A percentile compares a stretch with the other conserved stretches of the same genome.
These are phyloP conservation scores for Marvania coccoides DNA, from an alignment of 139 green algal species.

Conservation along the genomic window DNA sequence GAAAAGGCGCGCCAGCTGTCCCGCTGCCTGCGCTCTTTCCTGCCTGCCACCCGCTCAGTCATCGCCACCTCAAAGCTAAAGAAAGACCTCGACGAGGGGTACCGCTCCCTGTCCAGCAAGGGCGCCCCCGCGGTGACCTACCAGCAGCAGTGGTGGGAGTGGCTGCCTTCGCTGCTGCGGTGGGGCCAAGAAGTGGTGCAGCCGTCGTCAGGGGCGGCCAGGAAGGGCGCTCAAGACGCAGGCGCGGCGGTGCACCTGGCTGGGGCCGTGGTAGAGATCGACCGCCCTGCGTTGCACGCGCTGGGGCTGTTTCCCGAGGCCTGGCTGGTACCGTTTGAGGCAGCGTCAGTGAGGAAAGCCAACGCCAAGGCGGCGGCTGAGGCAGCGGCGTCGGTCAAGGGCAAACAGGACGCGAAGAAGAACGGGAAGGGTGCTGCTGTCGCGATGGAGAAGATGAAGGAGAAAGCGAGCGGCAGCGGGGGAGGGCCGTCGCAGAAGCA, in stretches of 20 bases:
- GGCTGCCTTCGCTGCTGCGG: background rate
- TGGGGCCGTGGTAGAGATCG: conserved; percentile 3
- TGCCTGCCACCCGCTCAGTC: background rate
- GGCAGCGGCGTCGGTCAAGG: background rate
- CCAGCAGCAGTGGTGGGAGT: conserved; percentile 1
- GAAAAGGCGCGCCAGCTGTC: background rate
- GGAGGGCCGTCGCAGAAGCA: background rate
- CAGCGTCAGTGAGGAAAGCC: background rate
- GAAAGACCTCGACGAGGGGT: background rate
- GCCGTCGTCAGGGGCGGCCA: background rate
- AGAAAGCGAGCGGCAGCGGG: background rate
- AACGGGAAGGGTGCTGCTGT: background rate
- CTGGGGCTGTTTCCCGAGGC: conserved; percentile 5
- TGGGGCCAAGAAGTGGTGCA: background rate
- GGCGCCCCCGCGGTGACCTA: background rate
- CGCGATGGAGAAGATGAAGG: background rate
- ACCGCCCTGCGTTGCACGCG: background rate
- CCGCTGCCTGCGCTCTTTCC: background rate
- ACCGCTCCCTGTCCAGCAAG: background rate
- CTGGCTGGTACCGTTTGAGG: background rate
- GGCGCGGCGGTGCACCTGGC: background rate
- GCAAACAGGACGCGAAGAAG: background rate
- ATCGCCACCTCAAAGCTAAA: background rate
- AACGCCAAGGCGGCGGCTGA: background rate
- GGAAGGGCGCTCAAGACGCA: background rate